Conservation (phyloP, 805 yeast genomes). For the Pichia cephalocereana region DNA sequence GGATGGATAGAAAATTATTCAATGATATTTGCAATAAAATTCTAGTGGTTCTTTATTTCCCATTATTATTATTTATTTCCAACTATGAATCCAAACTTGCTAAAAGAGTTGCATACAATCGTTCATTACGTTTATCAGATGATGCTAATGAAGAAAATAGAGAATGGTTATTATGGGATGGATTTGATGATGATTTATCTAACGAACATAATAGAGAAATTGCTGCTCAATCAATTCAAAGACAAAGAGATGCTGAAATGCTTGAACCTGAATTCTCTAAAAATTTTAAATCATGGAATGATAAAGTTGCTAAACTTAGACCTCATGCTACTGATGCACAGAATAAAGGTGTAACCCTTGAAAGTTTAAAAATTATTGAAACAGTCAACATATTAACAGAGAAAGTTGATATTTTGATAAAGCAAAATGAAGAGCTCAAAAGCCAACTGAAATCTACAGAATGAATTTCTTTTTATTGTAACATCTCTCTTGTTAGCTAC, state of each 20-base stretch:
- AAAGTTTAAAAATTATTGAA: slow-evolving; percentile 43
- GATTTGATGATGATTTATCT: slow-evolving; percentile 36
- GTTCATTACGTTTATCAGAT: slow-evolving; percentile 54
- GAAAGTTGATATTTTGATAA: slow-evolving; percentile 31
- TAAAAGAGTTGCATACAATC: slow-evolving; percentile 60
- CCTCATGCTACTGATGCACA: slow-evolving; percentile 56
- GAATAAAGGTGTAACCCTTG: slow-evolving; percentile 53
- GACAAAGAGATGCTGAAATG: slow-evolving; percentile 54
- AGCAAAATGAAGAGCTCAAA: slow-evolving; percentile 17
- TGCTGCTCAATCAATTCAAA: slow-evolving; percentile 31
- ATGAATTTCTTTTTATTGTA: not conserved
- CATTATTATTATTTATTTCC: slow-evolving; percentile 53
- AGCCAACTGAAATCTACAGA: not conserved
- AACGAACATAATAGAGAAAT: slow-evolving; percentile 20
- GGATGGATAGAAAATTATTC: slow-evolving; percentile 25
- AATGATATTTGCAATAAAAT: slow-evolving; percentile 39
- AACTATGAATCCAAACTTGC: slow-evolving; percentile 59
- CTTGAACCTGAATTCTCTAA: slow-evolving; percentile 63
- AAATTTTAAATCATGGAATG: slow-evolving; percentile 39
- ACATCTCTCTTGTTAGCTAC: no score
- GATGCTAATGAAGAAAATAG: slow-evolving; percentile 73
- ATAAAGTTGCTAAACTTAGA: slow-evolving; percentile 37
- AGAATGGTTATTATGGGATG: slow-evolving; percentile 81
- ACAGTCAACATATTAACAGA: slow-evolving; percentile 40
- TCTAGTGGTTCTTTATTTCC: slow-evolving; percentile 61